phyloP scores from a whole-genome alignment of 306 rosid species.

The Erythrophleum fordii region DNA sequence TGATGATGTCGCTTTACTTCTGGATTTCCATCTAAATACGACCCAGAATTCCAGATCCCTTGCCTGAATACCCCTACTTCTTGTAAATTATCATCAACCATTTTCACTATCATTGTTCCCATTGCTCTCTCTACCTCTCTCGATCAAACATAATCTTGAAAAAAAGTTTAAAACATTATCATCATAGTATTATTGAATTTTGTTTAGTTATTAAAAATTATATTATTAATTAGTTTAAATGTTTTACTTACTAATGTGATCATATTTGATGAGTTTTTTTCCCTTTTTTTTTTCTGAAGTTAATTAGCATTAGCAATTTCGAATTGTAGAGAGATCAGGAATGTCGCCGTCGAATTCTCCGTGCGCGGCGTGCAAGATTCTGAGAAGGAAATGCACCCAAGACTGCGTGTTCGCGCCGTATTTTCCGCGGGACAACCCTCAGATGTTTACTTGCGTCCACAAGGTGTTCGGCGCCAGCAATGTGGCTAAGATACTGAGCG shows the following conservation, averaged over 20 bases:
- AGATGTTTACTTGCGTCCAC: constrained; percentile 72
- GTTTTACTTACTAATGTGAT: background rate
- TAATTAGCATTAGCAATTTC: background rate
- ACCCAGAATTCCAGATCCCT: background rate
- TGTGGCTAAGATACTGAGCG: constrained; percentile 67
- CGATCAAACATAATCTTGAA: background rate
- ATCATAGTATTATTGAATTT: background rate
- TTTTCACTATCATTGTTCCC: too few species aligned
- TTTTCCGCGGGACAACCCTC: constrained; percentile 84
- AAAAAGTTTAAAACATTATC: background rate
- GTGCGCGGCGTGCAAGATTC: constrained; percentile 82
- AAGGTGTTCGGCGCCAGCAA: constrained; percentile 83
- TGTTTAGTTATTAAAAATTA: background rate
- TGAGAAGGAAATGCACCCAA: constrained; percentile 71
- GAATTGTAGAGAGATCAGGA: background rate
- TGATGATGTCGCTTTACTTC: background rate
- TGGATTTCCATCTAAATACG: background rate
- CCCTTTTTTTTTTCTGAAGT: background rate
- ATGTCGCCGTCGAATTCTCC: constrained; percentile 58
- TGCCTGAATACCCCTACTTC: too few species aligned
- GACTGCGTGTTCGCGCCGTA: constrained; percentile 84
- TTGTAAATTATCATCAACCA: too few species aligned
- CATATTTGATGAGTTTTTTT: background rate
- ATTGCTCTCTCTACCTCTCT: too few species aligned
- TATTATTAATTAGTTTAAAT: too few species aligned